Conservation (phyloP, 352 stramenopile genomes). For the Peronospora destructor region DNA sequence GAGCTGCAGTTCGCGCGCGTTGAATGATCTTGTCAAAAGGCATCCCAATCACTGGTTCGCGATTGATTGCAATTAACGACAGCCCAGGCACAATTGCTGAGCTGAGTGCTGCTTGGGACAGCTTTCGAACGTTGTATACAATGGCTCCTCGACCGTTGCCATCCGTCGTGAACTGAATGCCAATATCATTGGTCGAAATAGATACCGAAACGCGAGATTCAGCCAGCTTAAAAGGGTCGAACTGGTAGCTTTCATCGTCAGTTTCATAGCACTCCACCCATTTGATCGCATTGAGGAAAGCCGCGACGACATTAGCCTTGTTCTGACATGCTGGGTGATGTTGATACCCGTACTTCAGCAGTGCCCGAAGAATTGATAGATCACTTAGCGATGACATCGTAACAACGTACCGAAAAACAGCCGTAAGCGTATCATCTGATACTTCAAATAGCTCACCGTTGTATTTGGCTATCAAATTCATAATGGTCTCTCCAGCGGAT, state of each 20-base stretch:
- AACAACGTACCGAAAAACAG: conserved; percentile 64
- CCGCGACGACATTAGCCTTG: conserved; percentile 42
- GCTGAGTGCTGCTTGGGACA: conserved; percentile 75
- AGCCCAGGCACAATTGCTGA: conserved; percentile 58
- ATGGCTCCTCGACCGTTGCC: conserved; percentile 69
- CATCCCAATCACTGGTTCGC: conserved; percentile 74
- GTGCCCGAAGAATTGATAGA: conserved; percentile 34
- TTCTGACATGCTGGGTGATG: conserved; percentile 71
- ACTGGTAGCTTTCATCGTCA: conserved; percentile 28
- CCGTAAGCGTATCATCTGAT: conserved; percentile 47
- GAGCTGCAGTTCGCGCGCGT: conserved; percentile 43
- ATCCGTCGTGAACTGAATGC: conserved; percentile 78
- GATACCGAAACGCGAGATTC: conserved; percentile 60
- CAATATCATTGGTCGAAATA: conserved; percentile 77
- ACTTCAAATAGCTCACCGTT: conserved; percentile 58
- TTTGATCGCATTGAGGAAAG: conserved; percentile 72
- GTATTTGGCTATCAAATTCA: conserved; percentile 39
- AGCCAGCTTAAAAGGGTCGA: conserved; percentile 40
- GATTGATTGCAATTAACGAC: conserved; percentile 77
- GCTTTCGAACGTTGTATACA: conserved; percentile 68
- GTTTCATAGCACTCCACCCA: conserved; percentile 66
- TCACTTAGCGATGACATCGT: conserved; percentile 59
- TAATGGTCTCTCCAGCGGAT: conserved; percentile 43
- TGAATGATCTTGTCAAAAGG: conserved; percentile 72
- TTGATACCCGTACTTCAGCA: conserved; percentile 58